Conservation (phyloP, 805 yeast genomes). For the Kuraishia molischiana region DNA sequence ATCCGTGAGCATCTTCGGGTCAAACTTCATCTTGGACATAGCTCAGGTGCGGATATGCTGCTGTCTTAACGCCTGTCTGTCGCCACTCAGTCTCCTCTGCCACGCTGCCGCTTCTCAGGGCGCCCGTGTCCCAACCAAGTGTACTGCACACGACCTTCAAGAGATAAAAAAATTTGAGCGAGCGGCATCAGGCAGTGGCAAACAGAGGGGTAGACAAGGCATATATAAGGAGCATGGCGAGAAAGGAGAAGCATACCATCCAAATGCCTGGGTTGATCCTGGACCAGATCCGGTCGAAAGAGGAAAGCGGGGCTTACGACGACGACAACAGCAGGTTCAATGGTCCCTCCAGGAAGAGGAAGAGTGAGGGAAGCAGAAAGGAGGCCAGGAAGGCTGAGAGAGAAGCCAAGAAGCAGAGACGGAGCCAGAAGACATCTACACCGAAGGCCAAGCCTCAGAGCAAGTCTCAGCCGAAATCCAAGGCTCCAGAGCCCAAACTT, state of each 20-base stretch:
- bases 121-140: too few relatives aligned
- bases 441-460: not conserved
- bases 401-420: slow-evolving; percentile 21
- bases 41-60: too few relatives aligned
- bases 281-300: slow-evolving; percentile 27
- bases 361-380: slow-evolving; percentile 18
- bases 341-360: slow-evolving; percentile 14
- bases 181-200: too few relatives aligned
- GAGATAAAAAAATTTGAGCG: too few relatives aligned
- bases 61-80: too few relatives aligned
- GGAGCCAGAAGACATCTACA: not conserved
- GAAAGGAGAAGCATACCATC: slow-evolving; percentile 12
- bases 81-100: too few relatives aligned
- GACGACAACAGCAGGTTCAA: slow-evolving; percentile 19
- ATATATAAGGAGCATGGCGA: too few relatives aligned
- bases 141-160: not conserved
- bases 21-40: slow-evolving; percentile 18
- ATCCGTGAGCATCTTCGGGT: slow-evolving; percentile 18
- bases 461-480: not conserved
- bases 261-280: slow-evolving; percentile 31
- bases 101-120: too few relatives aligned
- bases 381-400: slow-evolving; percentile 29
- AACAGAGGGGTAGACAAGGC: too few relatives aligned
- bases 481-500: not conserved
- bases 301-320: slow-evolving; percentile 24